Evolutionary conservation across 2,329 filamentous ascomycete species (phyloP), one percentile per base, ranked within the genome.

Genomic region (Colletotrichum magnum): DNA sequence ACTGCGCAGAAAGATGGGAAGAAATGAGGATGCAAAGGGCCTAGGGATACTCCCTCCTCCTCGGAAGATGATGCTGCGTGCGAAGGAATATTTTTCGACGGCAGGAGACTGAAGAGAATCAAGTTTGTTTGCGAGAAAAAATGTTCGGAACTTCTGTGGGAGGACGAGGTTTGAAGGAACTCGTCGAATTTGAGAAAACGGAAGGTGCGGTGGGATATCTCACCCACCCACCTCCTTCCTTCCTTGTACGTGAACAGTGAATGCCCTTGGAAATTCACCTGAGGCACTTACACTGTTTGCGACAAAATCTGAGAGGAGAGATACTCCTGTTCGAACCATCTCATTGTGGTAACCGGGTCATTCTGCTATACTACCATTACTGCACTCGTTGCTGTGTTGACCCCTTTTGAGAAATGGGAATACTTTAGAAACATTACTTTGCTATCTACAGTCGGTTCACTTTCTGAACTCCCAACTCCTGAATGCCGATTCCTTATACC

Each of bases 401-500:
- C 28, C 28, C 28, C 6, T 1, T 32, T 32, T 7, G 10, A 32
- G 28, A 9, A 9, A 32, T 32, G 7, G 28, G 5, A 32, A 32
- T 32, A 32, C 28, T 24, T 18, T 32, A 32, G 9, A 32, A 6
- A 32, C 6, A 32, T 9, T 32, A 32, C 28, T 18, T 18, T 18
- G 18, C 28, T 9, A 32, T 2, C 2, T 7, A 32, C 10, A 32
- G 28, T 32, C 10, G 6, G 28, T 9, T 32, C 6, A 36, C 13
- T 43, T 59, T 45, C 9, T 36, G 52, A 18, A 60, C 58, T 51
- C 47, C 58, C 36, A 28, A 52, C 47, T 60, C 47, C 58, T 26
- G 15, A 41, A 41, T 60, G 43, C 43, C 52, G 9, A 36, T 36
- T 36, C 32, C 28, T 10, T 10, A 10, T 3, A 36, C 32, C 1